Percentiles rank a stretch among this genome's conserved stretches.
phyloP scores from a whole-genome alignment of 116 monocot genomes.

The Iris pallida region DNA sequence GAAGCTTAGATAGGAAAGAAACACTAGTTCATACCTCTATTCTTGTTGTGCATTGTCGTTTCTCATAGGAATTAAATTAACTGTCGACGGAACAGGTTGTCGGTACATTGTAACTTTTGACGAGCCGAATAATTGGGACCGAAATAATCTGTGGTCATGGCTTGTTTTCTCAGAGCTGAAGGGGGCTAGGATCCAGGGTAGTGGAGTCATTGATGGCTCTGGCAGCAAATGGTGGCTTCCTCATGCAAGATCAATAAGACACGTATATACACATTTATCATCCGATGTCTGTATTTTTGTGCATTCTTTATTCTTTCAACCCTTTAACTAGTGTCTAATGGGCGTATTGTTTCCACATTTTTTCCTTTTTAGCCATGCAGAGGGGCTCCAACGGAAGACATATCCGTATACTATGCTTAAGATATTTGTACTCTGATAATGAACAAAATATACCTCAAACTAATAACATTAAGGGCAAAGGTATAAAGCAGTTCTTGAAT shows the following conservation, averaged over 20 bases:
- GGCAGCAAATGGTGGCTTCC: conserved; percentile 96
- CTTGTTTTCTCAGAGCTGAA: conserved; percentile 57
- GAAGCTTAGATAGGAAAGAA: neutral
- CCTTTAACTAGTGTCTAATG: neutral
- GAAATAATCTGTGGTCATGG: conserved; percentile 68
- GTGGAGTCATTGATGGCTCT: conserved; percentile 90
- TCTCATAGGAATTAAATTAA: neutral
- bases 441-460: too few relatives aligned
- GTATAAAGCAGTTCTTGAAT: too few relatives aligned
- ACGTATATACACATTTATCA: conserved; percentile 29
- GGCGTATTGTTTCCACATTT: neutral
- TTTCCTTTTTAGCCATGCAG: conserved; percentile 69
- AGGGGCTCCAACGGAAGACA: conserved; percentile 80
- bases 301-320: neutral
- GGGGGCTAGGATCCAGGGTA: conserved; percentile 67
- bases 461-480: too few relatives aligned
- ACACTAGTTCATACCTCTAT: neutral
- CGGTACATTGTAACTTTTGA: conserved; percentile 87
- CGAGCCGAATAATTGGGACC: conserved; percentile 77
- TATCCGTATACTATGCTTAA: neutral
- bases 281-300: neutral
- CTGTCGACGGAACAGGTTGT: conserved; percentile 37
- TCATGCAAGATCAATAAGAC: conserved; percentile 97
- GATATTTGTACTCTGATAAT: too few relatives aligned
- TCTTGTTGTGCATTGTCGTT: neutral